Conservation (phyloP, 116 monocot genomes). For the Cymodocea nodosa region DNA sequence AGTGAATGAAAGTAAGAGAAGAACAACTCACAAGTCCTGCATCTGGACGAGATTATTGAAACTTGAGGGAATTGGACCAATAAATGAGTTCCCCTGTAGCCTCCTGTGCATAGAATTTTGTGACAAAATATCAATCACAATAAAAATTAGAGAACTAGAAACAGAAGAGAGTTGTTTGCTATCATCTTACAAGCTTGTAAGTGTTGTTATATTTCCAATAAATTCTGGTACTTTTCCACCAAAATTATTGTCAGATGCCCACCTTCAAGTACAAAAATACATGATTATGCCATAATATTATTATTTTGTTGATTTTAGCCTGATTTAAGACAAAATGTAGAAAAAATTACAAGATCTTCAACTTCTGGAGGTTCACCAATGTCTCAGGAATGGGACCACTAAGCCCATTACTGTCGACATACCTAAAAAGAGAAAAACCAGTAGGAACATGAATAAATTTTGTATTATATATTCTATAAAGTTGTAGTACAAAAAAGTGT, state of each 20-base stretch:
- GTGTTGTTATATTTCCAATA: slow-evolving; percentile 44
- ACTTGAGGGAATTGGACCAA: slow-evolving; percentile 79
- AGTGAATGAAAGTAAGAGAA: not conserved
- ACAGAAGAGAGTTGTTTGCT: not conserved
- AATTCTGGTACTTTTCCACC: slow-evolving; percentile 72
- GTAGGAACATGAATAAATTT: not conserved
- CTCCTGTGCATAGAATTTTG: slow-evolving; percentile 27
- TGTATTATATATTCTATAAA: no score
- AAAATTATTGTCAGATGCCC: slow-evolving; percentile 71
- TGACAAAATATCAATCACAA: not conserved
- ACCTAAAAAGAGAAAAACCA: slow-evolving; percentile 25
- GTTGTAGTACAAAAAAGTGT: no score
- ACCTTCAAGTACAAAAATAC: slow-evolving; percentile 18
- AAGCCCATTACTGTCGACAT: slow-evolving; percentile 59
- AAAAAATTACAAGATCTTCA: slow-evolving; percentile 44
- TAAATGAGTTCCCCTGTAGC: slow-evolving; percentile 75
- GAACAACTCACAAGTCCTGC: slow-evolving; percentile 40
- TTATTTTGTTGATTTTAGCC: no score
- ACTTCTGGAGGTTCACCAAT: slow-evolving; percentile 49
- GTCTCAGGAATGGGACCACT: slow-evolving; percentile 56
- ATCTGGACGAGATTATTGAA: slow-evolving; percentile 40
- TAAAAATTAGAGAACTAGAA: not conserved
- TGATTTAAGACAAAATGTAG: not conserved
- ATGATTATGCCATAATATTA: not conserved
- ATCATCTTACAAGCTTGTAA: slow-evolving; percentile 37